These are phyloP conservation scores for Pisolithus marmoratus DNA, from an alignment of 768 basidiomycete species.

Conservation along the genomic window DNA sequence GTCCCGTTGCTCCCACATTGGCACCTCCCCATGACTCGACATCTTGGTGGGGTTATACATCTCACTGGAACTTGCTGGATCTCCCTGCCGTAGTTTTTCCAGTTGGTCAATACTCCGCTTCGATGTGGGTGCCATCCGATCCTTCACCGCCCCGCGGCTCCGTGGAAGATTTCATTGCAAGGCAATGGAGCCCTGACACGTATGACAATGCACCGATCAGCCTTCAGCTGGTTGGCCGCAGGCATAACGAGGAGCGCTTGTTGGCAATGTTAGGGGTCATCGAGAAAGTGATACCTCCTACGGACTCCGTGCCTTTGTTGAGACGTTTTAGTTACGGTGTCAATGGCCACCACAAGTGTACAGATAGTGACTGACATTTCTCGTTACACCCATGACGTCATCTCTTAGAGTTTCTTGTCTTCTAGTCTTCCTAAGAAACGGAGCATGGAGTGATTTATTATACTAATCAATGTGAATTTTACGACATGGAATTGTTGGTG, in stretches of 20 bases:
- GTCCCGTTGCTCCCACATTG: slow-evolving; percentile 41
- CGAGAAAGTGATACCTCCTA: slow-evolving; percentile 23
- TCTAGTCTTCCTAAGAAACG: too few relatives aligned
- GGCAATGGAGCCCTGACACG: slow-evolving; percentile 37
- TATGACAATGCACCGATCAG: slow-evolving; percentile 41
- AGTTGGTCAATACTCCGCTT: slow-evolving; percentile 31
- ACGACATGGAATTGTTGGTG: too few relatives aligned
- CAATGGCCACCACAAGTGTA: slow-evolving; percentile 7
- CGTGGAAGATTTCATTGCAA: slow-evolving; percentile 30
- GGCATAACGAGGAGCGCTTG: slow-evolving; percentile 45
- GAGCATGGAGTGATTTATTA: not conserved
- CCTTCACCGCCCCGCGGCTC: slow-evolving; percentile 25
- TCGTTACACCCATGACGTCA: not conserved
- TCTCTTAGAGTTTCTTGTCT: not conserved
- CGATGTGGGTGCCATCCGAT: slow-evolving; percentile 9
- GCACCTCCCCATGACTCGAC: slow-evolving; percentile 45
- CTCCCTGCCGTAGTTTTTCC: slow-evolving; percentile 45
- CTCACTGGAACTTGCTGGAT: slow-evolving; percentile 50
- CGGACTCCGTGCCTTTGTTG: slow-evolving; percentile 7
- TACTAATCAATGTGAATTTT: too few relatives aligned
- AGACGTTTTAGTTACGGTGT: slow-evolving; percentile 3
- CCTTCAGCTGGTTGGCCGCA: slow-evolving; percentile 46
- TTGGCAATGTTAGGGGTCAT: slow-evolving; percentile 39
- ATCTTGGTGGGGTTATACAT: slow-evolving; percentile 46
- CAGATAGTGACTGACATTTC: not conserved